Conservation (phyloP, 2,329 filamentous ascomycete genomes). For the Xylaria sp. region DNA sequence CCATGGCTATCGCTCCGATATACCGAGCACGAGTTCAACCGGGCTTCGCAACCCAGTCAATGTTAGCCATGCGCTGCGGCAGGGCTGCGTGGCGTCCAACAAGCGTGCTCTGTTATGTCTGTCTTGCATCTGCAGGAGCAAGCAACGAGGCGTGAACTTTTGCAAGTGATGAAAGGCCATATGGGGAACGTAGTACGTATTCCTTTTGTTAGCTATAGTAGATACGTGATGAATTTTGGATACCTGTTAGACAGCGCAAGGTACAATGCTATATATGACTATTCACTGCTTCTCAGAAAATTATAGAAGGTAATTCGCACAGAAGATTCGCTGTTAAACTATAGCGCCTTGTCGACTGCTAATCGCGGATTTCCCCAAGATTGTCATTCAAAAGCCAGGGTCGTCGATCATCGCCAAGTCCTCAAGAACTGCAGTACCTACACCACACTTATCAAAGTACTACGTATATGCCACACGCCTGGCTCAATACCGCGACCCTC, state of each 20-base stretch:
- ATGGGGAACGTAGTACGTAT: background rate
- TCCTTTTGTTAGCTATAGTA: background rate
- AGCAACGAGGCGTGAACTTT: background rate
- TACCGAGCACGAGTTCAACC: constrained; percentile 18
- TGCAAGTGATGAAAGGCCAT: background rate
- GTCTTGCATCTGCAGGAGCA: constrained; percentile 29
- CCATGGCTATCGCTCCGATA: constrained; percentile 24
- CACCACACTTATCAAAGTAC: constrained; percentile 5
- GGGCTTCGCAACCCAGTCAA: constrained; percentile 13
- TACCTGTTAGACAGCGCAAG: background rate
- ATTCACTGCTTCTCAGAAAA: background rate
- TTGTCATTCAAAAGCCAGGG: constrained; percentile 9
- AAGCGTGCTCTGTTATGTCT: constrained; percentile 8
- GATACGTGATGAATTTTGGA: background rate
- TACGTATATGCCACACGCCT: constrained; percentile 7
- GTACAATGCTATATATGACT: background rate
- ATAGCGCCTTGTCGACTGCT: background rate
- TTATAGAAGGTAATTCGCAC: background rate
- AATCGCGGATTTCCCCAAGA: constrained; percentile 23
- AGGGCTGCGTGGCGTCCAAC: constrained; percentile 33
- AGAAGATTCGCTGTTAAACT: background rate
- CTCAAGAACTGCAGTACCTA: constrained; percentile 14
- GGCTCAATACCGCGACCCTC: constrained; percentile 25
- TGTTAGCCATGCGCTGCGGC: constrained; percentile 14
- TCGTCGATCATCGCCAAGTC: constrained; percentile 22